phyloP scores from a whole-genome alignment of 768 basidiomycete species.

The Gloeostereum incarnatum region DNA sequence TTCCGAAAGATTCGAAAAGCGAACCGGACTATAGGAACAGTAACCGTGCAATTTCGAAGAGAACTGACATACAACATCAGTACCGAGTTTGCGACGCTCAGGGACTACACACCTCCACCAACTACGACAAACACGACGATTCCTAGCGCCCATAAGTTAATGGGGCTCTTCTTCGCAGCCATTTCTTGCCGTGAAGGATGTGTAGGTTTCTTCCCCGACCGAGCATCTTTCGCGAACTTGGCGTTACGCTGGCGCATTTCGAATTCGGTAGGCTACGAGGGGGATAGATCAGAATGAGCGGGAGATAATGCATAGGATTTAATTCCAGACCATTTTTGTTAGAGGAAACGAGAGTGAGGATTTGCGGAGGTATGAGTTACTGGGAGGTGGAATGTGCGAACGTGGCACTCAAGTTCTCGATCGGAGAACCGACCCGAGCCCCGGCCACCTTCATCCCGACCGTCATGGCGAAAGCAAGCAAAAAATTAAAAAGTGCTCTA shows the following conservation, averaged over 20 bases:
- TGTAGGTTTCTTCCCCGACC: slow-evolving; percentile 66
- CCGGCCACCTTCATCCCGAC: too few species aligned
- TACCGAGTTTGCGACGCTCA: neutral
- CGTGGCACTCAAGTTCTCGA: too few species aligned
- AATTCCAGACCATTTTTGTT: slow-evolving; percentile 19
- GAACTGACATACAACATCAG: slow-evolving; percentile 28
- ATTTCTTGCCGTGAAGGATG: slow-evolving; percentile 66
- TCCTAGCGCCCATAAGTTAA: slow-evolving; percentile 70
- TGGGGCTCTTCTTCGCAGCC: slow-evolving; percentile 61
- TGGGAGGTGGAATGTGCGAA: too few species aligned
- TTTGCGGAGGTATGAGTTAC: too few species aligned
- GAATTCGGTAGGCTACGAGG: slow-evolving; percentile 72
- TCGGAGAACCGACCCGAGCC: too few species aligned
- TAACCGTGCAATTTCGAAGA: slow-evolving; percentile 64
- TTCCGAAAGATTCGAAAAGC: too few species aligned
- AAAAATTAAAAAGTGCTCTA: slow-evolving; percentile 59
- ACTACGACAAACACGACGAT: slow-evolving; percentile 68
- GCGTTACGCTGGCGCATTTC: slow-evolving; percentile 75
- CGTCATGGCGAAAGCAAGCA: slow-evolving; percentile 41
- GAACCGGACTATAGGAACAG: slow-evolving; percentile 71
- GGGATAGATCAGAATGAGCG: neutral
- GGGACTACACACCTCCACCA: slow-evolving; percentile 62
- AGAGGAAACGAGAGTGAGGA: slow-evolving; percentile 9
- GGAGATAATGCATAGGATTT: neutral
- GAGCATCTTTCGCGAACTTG: slow-evolving; percentile 69